These are phyloP conservation scores for Hapsidospora chrysogenum DNA, from an alignment of 495 filamentous ascomycete species.

Conservation along the genomic window DNA sequence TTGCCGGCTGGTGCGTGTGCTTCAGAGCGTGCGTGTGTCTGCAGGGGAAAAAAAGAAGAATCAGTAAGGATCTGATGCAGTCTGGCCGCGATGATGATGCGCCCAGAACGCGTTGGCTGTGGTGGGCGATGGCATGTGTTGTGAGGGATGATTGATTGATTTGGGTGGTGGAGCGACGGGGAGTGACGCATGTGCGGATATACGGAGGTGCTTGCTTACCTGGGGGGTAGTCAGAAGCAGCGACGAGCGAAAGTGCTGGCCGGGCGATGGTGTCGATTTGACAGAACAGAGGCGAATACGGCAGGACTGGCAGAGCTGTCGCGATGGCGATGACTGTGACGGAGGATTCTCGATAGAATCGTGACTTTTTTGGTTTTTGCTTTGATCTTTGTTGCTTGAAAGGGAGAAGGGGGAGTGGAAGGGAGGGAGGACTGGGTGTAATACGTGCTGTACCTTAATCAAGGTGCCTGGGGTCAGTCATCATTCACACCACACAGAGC, in stretches of 20 bases:
- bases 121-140: no score
- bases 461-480: no score
- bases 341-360: conserved; percentile 33
- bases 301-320: conserved; percentile 26
- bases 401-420: conserved; percentile 12
- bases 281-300: not conserved
- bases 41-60: no score
- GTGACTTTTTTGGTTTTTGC: conserved; percentile 19
- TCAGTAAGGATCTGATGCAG: no score
- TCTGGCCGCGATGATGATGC: no score
- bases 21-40: no score
- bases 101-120: no score
- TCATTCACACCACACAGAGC: no score
- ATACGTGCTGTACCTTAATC: no score
- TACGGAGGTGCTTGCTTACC: conserved; percentile 4
- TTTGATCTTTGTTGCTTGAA: conserved; percentile 25
- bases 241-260: not conserved
- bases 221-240: not conserved
- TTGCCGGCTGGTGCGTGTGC: no score
- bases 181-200: conserved; percentile 1
- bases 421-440: not conserved
- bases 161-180: conserved; percentile 9
- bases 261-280: not conserved
- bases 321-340: conserved; percentile 36
- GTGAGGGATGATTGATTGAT: no score